These are phyloP conservation scores for Wickerhamiella alocasiicola DNA, from an alignment of 805 yeast genomes.

Conservation along the genomic window DNA sequence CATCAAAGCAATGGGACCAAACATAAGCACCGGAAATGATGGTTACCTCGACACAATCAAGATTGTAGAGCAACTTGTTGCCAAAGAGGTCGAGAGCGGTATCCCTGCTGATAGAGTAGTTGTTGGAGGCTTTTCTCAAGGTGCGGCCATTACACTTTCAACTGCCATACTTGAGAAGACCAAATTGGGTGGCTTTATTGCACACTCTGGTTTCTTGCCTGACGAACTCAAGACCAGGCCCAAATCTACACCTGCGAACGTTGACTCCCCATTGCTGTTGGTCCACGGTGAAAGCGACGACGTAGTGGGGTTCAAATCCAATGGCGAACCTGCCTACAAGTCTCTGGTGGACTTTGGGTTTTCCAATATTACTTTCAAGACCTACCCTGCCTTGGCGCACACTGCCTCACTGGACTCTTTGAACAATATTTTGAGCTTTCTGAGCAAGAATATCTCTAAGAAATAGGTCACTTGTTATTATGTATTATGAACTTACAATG, in stretches of 20 bases:
- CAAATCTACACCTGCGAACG: constrained; percentile 31
- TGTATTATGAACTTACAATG: too few relatives aligned
- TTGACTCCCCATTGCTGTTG: constrained; percentile 66
- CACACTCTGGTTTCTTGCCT: constrained; percentile 63
- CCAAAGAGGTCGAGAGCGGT: constrained; percentile 26
- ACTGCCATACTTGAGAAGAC: constrained; percentile 22
- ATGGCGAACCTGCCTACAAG: constrained; percentile 36
- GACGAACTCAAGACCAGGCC: constrained; percentile 12
- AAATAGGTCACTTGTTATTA: too few relatives aligned
- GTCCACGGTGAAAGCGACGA: constrained; percentile 81
- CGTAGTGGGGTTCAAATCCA: constrained; percentile 37
- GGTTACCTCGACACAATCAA: constrained; percentile 29
- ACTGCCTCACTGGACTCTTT: constrained; percentile 57
- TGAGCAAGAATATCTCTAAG: constrained; percentile 18
- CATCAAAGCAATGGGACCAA: constrained; percentile 30
- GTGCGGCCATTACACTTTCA: constrained; percentile 60
- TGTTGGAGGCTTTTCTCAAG: constrained; percentile 95
- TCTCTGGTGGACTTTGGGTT: constrained; percentile 34
- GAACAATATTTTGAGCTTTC: constrained; percentile 39
- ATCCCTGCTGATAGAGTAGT: constrained; percentile 41
- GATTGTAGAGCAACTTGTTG: constrained; percentile 23
- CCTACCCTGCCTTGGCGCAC: constrained; percentile 57
- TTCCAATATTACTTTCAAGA: constrained; percentile 33
- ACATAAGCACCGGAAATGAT: constrained; percentile 23
- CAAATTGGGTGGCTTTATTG: constrained; percentile 67